phyloP scores from a whole-genome alignment of 1,139 yeast genomes.

The Sugiyamaella castrensis region DNA sequence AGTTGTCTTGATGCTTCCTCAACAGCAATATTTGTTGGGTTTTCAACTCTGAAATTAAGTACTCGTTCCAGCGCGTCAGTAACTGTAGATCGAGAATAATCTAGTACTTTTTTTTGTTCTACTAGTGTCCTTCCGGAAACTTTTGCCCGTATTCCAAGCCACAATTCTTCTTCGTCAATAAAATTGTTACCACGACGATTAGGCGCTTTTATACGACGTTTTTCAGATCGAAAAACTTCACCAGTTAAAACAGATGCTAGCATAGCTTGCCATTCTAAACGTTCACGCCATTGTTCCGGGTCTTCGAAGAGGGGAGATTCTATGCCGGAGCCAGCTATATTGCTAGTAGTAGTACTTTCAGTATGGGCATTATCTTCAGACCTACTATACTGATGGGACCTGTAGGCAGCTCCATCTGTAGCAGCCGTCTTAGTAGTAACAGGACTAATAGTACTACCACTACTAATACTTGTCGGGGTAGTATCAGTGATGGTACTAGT shows the following conservation, averaged over 20 bases:
- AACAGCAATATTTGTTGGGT: constrained; percentile 39
- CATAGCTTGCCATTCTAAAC: constrained; percentile 97
- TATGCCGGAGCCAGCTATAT: constrained; percentile 26
- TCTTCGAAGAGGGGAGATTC: too few species aligned
- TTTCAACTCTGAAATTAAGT: constrained; percentile 45
- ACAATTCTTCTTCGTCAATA: constrained; percentile 60
- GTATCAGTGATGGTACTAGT: not conserved
- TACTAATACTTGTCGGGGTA: not conserved
- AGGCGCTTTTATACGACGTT: constrained; percentile 62
- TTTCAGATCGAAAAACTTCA: constrained; percentile 88
- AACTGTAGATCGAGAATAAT: constrained; percentile 67
- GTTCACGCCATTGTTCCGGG: constrained; percentile 68
- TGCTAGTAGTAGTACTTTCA: constrained; percentile 2
- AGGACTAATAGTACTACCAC: not conserved
- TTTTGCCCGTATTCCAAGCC: constrained; percentile 80
- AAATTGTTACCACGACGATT: constrained; percentile 32
- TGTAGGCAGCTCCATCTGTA: too few species aligned
- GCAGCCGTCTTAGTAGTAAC: too few species aligned
- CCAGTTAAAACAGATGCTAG: constrained; percentile 86
- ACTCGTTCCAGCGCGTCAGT: constrained; percentile 75
- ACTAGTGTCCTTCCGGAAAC: constrained; percentile 76
- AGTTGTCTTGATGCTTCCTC: constrained; percentile 48
- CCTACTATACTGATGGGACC: too few species aligned
- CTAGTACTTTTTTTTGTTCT: constrained; percentile 72
- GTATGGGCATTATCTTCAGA: not conserved